phyloP scores from a whole-genome alignment of 169 alveolate species.

The Plasmodium billcollinsi region DNA sequence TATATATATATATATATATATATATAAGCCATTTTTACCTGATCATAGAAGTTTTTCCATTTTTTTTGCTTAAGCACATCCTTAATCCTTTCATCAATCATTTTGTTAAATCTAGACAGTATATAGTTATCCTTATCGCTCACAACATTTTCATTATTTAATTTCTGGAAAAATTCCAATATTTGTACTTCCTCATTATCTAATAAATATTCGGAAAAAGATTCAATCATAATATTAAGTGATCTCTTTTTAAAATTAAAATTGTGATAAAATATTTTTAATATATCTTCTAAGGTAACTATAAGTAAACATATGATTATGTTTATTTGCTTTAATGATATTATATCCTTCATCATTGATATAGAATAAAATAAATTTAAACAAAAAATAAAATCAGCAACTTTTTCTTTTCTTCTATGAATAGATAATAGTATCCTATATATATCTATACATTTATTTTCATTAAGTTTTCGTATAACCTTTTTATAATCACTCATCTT shows the following conservation, averaged over 20 bases:
- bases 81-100: neutral
- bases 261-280: constrained; percentile 9
- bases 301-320: constrained; percentile 46
- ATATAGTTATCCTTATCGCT: no score
- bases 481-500: neutral
- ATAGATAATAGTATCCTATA: constrained; percentile 53
- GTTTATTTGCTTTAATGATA: constrained; percentile 34
- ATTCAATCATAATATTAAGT: constrained; percentile 33
- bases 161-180: no score
- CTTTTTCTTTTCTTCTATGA: constrained; percentile 52
- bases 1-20: no score
- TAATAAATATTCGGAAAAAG: constrained; percentile 13
- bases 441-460: constrained; percentile 38
- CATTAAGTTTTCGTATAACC: constrained; percentile 2
- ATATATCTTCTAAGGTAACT: constrained; percentile 48
- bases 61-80: no score
- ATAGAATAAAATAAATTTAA: constrained; percentile 42
- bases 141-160: no score
- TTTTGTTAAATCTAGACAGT: neutral
- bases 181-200: neutral
- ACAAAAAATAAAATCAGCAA: constrained; percentile 67
- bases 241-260: constrained; percentile 43
- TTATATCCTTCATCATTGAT: constrained; percentile 26
- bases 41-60: no score
- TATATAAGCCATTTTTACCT: no score